These are phyloP conservation scores for Mucor ambiguus DNA, from an alignment of 371 early-diverging fungal species.

Conservation along the genomic window DNA sequence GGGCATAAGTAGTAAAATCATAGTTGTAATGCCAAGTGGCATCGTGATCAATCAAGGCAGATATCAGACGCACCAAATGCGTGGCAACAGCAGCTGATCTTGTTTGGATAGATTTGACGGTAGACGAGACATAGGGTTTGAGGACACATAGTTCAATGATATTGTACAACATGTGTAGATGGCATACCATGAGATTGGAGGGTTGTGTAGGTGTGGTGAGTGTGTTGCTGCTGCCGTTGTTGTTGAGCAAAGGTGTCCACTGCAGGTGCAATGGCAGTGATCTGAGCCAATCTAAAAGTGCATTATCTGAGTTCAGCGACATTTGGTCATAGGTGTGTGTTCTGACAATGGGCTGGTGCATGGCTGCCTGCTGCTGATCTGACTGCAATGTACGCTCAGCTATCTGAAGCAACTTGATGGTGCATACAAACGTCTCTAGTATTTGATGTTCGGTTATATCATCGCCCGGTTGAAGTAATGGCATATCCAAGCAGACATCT, in stretches of 20 bases:
- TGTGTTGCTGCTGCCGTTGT: neutral
- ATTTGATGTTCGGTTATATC: constrained; percentile 30
- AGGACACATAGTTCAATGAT: constrained; percentile 26
- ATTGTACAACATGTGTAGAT: constrained; percentile 35
- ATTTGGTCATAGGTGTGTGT: constrained; percentile 30
- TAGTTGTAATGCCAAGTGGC: constrained; percentile 16
- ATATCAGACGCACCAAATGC: constrained; percentile 20
- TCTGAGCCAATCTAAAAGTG: constrained; percentile 28
- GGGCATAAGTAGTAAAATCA: constrained; percentile 8
- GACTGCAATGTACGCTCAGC: constrained; percentile 26
- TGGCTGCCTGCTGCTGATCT: constrained; percentile 3
- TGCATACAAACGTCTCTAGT: constrained; percentile 31
- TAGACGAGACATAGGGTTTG: constrained; percentile 26
- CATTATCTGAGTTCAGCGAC: constrained; percentile 21
- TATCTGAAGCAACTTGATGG: constrained; percentile 30
- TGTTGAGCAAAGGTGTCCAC: constrained; percentile 26
- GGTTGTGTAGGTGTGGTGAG: constrained; percentile 16
- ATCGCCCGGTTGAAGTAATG: constrained; percentile 33
- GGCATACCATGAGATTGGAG: constrained; percentile 19
- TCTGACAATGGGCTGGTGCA: constrained; percentile 13
- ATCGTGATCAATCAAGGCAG: constrained; percentile 9
- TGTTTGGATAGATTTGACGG: constrained; percentile 24
- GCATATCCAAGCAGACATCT: constrained; percentile 36
- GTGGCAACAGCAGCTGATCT: constrained; percentile 20
- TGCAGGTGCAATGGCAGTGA: constrained; percentile 31